Evolutionary conservation across 2,329 filamentous ascomycete species (phyloP).

Genomic region (Talaromyces marneffei): DNA sequence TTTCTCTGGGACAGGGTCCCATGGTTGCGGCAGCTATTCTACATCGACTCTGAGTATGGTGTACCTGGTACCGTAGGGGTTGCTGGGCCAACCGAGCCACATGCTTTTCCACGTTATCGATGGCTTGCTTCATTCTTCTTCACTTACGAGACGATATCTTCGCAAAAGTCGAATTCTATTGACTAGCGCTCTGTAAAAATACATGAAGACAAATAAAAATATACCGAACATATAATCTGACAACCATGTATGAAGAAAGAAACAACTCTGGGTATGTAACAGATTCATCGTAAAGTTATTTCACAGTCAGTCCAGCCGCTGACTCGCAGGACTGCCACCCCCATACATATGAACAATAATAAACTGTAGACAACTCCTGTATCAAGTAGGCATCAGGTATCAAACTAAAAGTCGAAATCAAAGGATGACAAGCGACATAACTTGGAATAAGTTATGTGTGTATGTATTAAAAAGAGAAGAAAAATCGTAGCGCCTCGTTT

Average conservation of each 20-base stretch:
- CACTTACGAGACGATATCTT: neutral
- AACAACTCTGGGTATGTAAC: neutral
- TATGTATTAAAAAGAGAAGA: neutral
- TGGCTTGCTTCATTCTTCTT: neutral
- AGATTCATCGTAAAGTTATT: neutral
- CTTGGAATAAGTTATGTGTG: neutral
- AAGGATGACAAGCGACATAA: neutral
- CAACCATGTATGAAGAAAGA: neutral
- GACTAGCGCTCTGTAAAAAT: neutral
- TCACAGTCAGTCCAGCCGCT: slow-evolving; percentile 6
- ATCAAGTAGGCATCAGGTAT: neutral
- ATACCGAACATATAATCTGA: neutral
- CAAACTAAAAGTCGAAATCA: neutral
- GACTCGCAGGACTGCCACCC: slow-evolving; percentile 8
- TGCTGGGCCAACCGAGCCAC: neutral
- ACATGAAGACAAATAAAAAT: neutral
- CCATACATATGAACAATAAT: slow-evolving; percentile 11
- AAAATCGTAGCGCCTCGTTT: slow-evolving; percentile 1
- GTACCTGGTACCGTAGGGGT: too few relatives aligned
- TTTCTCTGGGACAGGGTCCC: too few relatives aligned
- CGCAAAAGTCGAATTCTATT: neutral
- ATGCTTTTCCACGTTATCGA: neutral
- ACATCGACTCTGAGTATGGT: too few relatives aligned
- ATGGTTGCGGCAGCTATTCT: too few relatives aligned
- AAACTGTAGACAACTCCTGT: neutral